These are phyloP conservation scores for Pelargonium nanum DNA, from an alignment of 345 rosid genomes.

Conservation along the genomic window DNA sequence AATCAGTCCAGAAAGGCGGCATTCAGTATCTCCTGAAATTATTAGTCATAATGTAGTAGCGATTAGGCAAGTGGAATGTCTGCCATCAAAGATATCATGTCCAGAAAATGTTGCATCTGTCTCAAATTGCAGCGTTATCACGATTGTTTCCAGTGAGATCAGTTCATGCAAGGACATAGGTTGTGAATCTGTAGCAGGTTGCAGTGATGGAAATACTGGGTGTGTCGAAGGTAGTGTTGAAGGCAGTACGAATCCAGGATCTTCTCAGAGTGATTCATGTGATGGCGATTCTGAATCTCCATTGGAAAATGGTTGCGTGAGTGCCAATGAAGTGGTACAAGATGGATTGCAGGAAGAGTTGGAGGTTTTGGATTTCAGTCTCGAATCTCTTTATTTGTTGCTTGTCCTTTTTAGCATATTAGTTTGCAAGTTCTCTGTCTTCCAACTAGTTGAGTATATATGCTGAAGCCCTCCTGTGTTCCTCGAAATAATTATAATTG, in stretches of 20 bases:
- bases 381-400: neutral
- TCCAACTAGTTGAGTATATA: slow-evolving; percentile 1
- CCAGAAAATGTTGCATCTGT: slow-evolving; percentile 6
- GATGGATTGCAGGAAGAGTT: slow-evolving; percentile 23
- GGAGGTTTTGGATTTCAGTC: slow-evolving; percentile 41
- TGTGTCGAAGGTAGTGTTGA: slow-evolving; percentile 28
- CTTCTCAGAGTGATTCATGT: slow-evolving; percentile 32
- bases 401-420: neutral
- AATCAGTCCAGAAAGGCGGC: slow-evolving; percentile 19
- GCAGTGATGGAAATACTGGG: slow-evolving; percentile 30
- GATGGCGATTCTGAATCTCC: slow-evolving; percentile 32
- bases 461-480: too few relatives aligned
- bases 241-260: slow-evolving; percentile 26
- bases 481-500: neutral
- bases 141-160: slow-evolving; percentile 19
- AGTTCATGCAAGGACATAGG: slow-evolving; percentile 31
- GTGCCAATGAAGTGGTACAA: slow-evolving; percentile 12
- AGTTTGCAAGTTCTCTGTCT: neutral
- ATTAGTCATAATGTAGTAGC: slow-evolving; percentile 12
- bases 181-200: slow-evolving; percentile 25
- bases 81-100: too few relatives aligned
- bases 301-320: slow-evolving; percentile 15
- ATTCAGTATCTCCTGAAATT: slow-evolving; percentile 26
- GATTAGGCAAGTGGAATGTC: too few relatives aligned
- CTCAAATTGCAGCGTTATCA: slow-evolving; percentile 23